A percentile compares a stretch with the other conserved stretches of the same genome.
Conservation (phyloP, 108 stramenopile genomes). For the Skeletonema tropicum region DNA sequence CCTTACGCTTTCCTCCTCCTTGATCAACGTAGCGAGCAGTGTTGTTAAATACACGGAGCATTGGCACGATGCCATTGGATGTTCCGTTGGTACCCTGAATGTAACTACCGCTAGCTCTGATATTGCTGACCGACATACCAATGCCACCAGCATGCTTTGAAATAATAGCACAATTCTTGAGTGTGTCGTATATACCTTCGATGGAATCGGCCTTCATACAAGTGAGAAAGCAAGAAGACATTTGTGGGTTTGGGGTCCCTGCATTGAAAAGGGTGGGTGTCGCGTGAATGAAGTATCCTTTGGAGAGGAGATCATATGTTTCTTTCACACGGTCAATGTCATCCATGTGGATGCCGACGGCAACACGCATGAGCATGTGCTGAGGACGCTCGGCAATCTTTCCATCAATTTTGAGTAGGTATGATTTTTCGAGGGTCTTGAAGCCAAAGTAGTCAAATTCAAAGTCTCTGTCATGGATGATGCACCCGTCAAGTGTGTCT, state of each 20-base stretch:
- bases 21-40: conserved; percentile 99
- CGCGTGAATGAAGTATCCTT: conserved; percentile 98
- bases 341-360: conserved; percentile 96
- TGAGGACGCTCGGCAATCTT: too few relatives aligned
- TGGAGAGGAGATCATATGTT: conserved; percentile 95
- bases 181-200: conserved; percentile 98
- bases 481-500: too few relatives aligned
- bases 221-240: conserved; percentile 97
- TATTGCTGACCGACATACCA: conserved; percentile 93
- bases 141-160: conserved; percentile 99
- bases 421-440: too few relatives aligned
- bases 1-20: conserved; percentile 99
- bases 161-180: conserved; percentile 98
- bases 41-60: conserved; percentile 99
- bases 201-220: conserved; percentile 98
- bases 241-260: conserved; percentile 95
- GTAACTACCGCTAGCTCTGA: conserved; percentile 93
- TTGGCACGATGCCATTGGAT: conserved; percentile 99
- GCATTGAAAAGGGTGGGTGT: conserved; percentile 99
- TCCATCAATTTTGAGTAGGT: too few relatives aligned
- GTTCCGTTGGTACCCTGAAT: conserved; percentile 98
- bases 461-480: too few relatives aligned
- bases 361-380: conserved; percentile 99
- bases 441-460: too few relatives aligned
- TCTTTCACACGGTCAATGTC: conserved; percentile 91